Evolutionary conservation across 1,284 basidiomycete species (phyloP), one percentile per base, ranked within the genome.

Genomic region (Hymenochaete sp.): DNA sequence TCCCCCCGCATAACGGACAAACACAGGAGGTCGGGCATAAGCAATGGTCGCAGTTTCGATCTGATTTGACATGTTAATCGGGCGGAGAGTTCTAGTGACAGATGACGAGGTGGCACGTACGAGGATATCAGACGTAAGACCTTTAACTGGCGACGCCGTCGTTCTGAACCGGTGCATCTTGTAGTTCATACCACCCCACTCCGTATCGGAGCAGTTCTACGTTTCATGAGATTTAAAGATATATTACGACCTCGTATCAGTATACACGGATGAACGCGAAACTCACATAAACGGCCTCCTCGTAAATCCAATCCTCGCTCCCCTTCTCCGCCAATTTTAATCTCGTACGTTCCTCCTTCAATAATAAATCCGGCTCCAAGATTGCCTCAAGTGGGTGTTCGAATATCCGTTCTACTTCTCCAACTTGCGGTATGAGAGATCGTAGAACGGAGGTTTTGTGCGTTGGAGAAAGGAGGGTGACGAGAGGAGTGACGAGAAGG

Each of bases 381-480:
- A 82, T 63, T 19, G 75, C 83, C 52, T 79, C 72, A 0, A 93
- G 66, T 0, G 84, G 85, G 55, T 91, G 82, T 45, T 74, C 75
- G 58, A 92, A 93, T 51, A 92, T 88, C 1, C 65, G 67, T 6
- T 81, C 78, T 1, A 93, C 89, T 59, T 93, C 89, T 4, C 68
- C 71, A 21, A 72, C 71, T 9, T 70, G 72, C 1, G 82, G 75
- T 10, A 57, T 63, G 1, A 92, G 66, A 6, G 58, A 55, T 2
- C 64, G 57, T 2, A 91, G 62, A 1, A 89, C 24, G 1, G 65
- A 57, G n/a, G n/a, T n/a, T n/a, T n/a, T n/a, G 4, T n/a, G 8
- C 0, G 55, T 47, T 32, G 82, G 68, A 2, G 77, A 76, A 22
- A 91, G 66, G 42, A 89, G 61, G 1, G 82, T 79, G 13, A 92